These are phyloP conservation scores for Physcomitrellopsis africana DNA, from an alignment of 225 moss, liverwort and hornwort genomes.

Conservation along the genomic window DNA sequence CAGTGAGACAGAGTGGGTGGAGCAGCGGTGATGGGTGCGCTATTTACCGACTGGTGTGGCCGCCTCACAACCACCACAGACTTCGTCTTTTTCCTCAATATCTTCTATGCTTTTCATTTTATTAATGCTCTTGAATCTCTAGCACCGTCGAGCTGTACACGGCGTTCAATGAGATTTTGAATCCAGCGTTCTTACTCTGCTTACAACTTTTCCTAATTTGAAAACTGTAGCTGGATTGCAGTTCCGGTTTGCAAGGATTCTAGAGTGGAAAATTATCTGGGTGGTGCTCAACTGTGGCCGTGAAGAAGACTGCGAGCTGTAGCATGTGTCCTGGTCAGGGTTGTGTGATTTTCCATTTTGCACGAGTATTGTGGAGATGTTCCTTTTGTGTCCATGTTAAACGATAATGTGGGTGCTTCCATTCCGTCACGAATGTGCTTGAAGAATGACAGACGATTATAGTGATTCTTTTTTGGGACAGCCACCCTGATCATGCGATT, in stretches of 20 bases:
- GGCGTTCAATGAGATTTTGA: not conserved
- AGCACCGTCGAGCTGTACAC: not conserved
- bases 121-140: not conserved
- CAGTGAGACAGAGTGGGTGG: too few relatives aligned
- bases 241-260: not conserved
- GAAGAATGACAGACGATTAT: not conserved
- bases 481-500: not conserved
- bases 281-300: not conserved
- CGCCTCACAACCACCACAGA: constrained; percentile 1
- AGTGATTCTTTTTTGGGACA: not conserved
- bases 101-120: not conserved
- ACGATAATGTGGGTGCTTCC: not conserved
- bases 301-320: not conserved
- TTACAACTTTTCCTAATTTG: not conserved
- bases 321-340: not conserved
- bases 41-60: constrained; percentile 16
- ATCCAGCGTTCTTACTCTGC: not conserved
- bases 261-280: not conserved
- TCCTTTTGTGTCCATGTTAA: not conserved
- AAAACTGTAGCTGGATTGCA: not conserved
- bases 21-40: not conserved
- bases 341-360: not conserved
- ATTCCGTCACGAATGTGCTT: not conserved
- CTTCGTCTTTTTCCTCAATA: not conserved
- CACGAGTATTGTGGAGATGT: not conserved